Evolutionary conservation across 805 yeast species (phyloP).

Genomic region (Saturnispora bothae): DNA sequence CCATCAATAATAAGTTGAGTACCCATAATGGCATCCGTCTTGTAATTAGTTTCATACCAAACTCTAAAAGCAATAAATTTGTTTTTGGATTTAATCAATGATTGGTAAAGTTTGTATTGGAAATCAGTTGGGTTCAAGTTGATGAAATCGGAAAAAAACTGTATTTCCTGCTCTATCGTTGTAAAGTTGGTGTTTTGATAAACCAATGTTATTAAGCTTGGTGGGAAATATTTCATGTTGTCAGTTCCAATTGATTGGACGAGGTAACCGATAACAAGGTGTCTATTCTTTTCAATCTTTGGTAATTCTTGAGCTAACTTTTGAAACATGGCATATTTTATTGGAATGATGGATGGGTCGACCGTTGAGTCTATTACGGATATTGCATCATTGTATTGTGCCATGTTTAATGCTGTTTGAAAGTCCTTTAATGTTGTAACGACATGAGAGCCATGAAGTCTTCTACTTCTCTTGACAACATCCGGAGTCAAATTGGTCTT

Average conservation of each 20-base stretch:
- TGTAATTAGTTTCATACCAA: constrained; percentile 11
- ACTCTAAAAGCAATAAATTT: constrained; percentile 8
- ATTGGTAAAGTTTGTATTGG: constrained; percentile 7
- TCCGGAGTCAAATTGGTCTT: constrained; percentile 10
- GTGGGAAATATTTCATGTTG: constrained; percentile 6
- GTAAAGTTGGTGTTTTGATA: neutral
- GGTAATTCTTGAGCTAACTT: neutral
- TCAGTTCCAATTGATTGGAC: neutral
- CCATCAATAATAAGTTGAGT: constrained; percentile 6
- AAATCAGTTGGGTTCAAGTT: constrained; percentile 5
- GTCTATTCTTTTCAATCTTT: neutral
- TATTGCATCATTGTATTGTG: neutral
- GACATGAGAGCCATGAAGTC: constrained; percentile 3
- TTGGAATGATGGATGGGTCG: neutral
- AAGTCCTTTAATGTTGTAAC: constrained; percentile 7
- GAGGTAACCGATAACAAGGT: neutral
- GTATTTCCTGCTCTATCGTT: constrained; percentile 1
- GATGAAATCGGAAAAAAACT: constrained; percentile 5
- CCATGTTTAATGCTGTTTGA: neutral
- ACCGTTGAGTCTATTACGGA: neutral
- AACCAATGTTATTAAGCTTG: constrained; percentile 5
- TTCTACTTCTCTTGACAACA: constrained; percentile 6
- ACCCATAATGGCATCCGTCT: constrained; percentile 1
- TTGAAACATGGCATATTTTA: neutral
- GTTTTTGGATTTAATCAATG: constrained; percentile 4